Conservation (phyloP, 306 rosid genomes). For the Fragaria iinumae region DNA sequence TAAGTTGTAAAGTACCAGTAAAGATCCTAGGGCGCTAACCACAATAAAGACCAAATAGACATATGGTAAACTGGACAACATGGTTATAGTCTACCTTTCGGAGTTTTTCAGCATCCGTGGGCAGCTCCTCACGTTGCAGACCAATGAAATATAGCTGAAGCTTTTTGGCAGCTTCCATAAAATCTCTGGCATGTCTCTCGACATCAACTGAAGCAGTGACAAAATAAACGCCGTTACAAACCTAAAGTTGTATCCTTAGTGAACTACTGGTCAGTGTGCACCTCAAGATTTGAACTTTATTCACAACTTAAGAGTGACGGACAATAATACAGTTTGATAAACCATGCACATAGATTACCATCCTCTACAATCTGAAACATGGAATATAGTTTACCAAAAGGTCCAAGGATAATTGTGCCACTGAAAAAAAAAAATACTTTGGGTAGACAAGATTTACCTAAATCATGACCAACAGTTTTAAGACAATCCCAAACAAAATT, state of each 20-base stretch:
- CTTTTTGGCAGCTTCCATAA: constrained; percentile 97
- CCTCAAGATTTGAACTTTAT: background rate
- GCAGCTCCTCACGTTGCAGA: constrained; percentile 79
- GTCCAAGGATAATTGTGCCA: background rate
- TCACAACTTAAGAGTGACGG: background rate
- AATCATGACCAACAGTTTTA: background rate
- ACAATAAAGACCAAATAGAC: background rate
- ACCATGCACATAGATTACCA: background rate
- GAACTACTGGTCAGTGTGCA: too few relatives aligned
- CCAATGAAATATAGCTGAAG: constrained; percentile 74
- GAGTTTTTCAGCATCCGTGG: constrained; percentile 62
- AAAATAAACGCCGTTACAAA: background rate
- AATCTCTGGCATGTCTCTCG: constrained; percentile 92
- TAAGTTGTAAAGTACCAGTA: too few relatives aligned
- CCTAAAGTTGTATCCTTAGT: background rate
- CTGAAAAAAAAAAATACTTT: background rate
- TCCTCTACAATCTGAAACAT: background rate
- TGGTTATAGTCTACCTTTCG: constrained; percentile 47
- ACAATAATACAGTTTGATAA: background rate
- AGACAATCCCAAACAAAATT: background rate
- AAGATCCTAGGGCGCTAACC: too few relatives aligned
- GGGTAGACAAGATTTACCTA: background rate
- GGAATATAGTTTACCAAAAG: background rate
- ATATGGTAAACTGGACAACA: background rate
- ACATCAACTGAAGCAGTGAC: constrained; percentile 64